Conservation (phyloP, 1,284 basidiomycete genomes). For the Pseudozyma sp. region DNA sequence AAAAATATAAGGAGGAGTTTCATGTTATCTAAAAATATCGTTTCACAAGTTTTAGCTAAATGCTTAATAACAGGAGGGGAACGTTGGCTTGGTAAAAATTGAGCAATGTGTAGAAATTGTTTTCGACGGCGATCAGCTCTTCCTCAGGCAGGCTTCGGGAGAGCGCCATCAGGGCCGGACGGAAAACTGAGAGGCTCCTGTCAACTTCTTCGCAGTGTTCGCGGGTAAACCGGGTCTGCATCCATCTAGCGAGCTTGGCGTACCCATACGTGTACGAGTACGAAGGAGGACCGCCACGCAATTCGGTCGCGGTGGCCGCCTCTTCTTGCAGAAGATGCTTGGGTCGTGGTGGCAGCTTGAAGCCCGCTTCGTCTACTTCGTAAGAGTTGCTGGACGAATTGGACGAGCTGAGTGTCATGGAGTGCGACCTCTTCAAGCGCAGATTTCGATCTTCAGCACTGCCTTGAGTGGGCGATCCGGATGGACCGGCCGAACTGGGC, state of each 20-base stretch:
- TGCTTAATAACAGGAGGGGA: too few relatives aligned
- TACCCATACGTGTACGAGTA: conserved; percentile 53
- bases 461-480: not conserved
- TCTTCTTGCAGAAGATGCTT: conserved; percentile 45
- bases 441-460: not conserved
- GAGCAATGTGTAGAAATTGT: conserved; percentile 34
- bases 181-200: conserved; percentile 24
- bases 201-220: conserved; percentile 41
- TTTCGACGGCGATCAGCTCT: conserved; percentile 45
- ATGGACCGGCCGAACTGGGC: conserved; percentile 14
- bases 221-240: conserved; percentile 42
- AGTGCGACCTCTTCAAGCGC: conserved; percentile 15
- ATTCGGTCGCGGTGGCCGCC: conserved; percentile 26
- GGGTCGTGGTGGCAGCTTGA: conserved; percentile 29
- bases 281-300: conserved; percentile 22
- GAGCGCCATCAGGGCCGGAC: conserved; percentile 41
- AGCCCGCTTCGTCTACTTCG: conserved; percentile 28
- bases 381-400: not conserved
- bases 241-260: conserved; percentile 51
- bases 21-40: too few relatives aligned
- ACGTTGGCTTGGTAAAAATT: conserved; percentile 44
- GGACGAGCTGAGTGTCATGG: conserved; percentile 2
- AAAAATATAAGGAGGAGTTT: too few relatives aligned
- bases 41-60: too few relatives aligned
- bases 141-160: conserved; percentile 33